Conservation (phyloP, 805 yeast genomes). For the Yamadazyma scolyti region DNA sequence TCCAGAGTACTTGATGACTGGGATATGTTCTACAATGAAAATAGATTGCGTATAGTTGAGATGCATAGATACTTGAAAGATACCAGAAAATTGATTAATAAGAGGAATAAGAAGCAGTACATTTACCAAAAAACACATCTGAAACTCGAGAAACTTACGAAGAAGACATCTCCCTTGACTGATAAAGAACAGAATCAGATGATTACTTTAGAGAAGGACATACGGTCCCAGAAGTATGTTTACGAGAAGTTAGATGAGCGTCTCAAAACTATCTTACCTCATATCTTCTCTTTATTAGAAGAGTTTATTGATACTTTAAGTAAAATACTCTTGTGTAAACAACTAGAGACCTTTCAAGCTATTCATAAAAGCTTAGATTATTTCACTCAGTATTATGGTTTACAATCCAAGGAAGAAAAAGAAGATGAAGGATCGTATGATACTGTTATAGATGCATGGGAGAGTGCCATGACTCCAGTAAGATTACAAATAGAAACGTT, state of each 20-base stretch:
- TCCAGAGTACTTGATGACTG: conserved; percentile 16
- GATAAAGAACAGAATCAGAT: conserved; percentile 38
- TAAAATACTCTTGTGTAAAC: conserved; percentile 34
- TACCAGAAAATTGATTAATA: conserved; percentile 37
- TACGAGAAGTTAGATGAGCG: conserved; percentile 38
- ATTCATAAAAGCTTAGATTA: conserved; percentile 18
- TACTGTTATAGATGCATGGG: conserved; percentile 38
- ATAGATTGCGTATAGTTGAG: conserved; percentile 32
- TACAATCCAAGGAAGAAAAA: conserved; percentile 14
- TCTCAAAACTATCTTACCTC: conserved; percentile 42
- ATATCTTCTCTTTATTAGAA: conserved; percentile 40
- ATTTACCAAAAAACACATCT: conserved; percentile 36
- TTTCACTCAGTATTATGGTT: conserved; percentile 22
- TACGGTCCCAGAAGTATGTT: conserved; percentile 24
- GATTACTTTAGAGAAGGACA: conserved; percentile 23
- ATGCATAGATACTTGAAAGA: conserved; percentile 36
- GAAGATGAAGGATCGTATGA: conserved; percentile 16
- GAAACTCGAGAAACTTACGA: conserved; percentile 35
- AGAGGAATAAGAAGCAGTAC: conserved; percentile 41
- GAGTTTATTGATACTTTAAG: conserved; percentile 46
- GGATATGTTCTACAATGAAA: conserved; percentile 21
- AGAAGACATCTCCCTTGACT: conserved; percentile 24
- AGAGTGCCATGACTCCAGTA: conserved; percentile 29
- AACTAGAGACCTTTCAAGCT: conserved; percentile 28
- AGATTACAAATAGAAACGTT: conserved; percentile 37